Evolutionary conservation across 2,329 filamentous ascomycete genomes (phyloP).

Genomic region (Colletotrichum tanaceti): DNA sequence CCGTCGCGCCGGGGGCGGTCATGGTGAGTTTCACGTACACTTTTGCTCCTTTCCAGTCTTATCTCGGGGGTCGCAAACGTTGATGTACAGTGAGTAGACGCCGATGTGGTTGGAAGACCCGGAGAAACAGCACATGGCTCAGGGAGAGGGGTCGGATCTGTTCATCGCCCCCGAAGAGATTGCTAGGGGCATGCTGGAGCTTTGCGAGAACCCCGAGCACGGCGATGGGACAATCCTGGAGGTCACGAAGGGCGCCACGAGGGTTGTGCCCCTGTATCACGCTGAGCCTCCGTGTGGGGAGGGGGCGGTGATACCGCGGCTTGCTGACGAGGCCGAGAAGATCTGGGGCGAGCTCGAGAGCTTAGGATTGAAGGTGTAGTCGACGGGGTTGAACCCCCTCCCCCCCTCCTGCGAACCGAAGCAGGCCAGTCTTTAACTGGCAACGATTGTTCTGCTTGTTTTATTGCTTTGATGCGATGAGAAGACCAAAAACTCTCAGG

Average conservation of each 20-base stretch:
- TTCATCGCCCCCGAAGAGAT: slow-evolving; percentile 49
- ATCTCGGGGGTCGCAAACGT: not conserved
- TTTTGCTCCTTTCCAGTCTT: no score
- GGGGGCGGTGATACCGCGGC: slow-evolving; percentile 44
- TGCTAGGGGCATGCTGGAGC: slow-evolving; percentile 48
- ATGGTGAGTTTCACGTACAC: slow-evolving; percentile 42
- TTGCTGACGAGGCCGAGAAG: slow-evolving; percentile 42
- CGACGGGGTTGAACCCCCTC: not conserved
- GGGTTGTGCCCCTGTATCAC: slow-evolving; percentile 48
- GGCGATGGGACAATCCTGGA: slow-evolving; percentile 51
- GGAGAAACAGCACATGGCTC: slow-evolving; percentile 46
- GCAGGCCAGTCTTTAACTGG: not conserved
- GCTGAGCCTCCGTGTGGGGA: slow-evolving; percentile 44
- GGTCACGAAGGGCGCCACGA: slow-evolving; percentile 43
- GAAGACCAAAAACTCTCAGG: not conserved
- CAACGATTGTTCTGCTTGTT: no score
- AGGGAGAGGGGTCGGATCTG: slow-evolving; percentile 42
- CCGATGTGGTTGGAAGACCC: slow-evolving; percentile 50
- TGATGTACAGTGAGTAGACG: slow-evolving; percentile 43
- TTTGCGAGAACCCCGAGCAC: slow-evolving; percentile 42
- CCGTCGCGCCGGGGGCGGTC: slow-evolving; percentile 51
- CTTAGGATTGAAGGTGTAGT: slow-evolving; percentile 43
- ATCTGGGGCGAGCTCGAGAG: slow-evolving; percentile 44
- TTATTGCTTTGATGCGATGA: no score
- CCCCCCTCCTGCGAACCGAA: no score